Base-by-base conservation (phyloP, 352 stramenopile species). In the Pythium vanterpoolii region DNA sequence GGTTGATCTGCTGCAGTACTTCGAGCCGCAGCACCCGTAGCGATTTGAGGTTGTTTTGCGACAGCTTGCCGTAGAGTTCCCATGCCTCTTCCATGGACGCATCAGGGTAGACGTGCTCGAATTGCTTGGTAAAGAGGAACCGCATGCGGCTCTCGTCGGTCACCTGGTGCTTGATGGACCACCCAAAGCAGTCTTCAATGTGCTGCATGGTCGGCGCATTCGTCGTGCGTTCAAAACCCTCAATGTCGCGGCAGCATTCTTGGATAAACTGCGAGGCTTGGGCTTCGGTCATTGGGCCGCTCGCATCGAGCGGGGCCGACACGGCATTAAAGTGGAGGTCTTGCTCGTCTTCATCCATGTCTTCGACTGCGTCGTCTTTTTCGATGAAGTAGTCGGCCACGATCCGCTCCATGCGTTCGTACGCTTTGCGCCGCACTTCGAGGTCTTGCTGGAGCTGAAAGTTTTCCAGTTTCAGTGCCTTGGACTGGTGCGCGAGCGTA, bases 401-500 rank as follows among this genome's bases (percentile, higher is more conserved):
- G 13, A 82, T 68, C 27, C 68, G 73, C 63, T 79, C 68, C 33
- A 77, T 66, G 43, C 70, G 70, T 58, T 79, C 64, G 60, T 77
- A 73, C 5, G 62, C 51, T 34, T 82, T 79, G 48, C 63, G 59
- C 1, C 64, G 58, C 38, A 49, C 34, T 24, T 74, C 68, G 31
- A 82, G 68, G 40, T 63, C 64, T 50, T 77, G 65, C n/a, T 68
- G 56, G 31, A 82, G 44, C 54, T 56, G 13, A n/a, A 77, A 82
- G 47, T 78, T 78, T 38, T 76, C 61, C 10, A 56, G 27, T 43
- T 72, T 68, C 39, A 79, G 63, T 43, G 61, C 39, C 42, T 79
- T 74, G 46, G 73, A 77, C n/a, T 62, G 36, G 18, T 60, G 39
- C 6, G 68, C 65, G 28, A 82, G 70, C 53, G 60, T 46, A 45